Percentiles rank a stretch among this genome's conserved stretches.
phyloP scores from a whole-genome alignment of 2,329 filamentous ascomycete species.

The Verticillium nubilum region DNA sequence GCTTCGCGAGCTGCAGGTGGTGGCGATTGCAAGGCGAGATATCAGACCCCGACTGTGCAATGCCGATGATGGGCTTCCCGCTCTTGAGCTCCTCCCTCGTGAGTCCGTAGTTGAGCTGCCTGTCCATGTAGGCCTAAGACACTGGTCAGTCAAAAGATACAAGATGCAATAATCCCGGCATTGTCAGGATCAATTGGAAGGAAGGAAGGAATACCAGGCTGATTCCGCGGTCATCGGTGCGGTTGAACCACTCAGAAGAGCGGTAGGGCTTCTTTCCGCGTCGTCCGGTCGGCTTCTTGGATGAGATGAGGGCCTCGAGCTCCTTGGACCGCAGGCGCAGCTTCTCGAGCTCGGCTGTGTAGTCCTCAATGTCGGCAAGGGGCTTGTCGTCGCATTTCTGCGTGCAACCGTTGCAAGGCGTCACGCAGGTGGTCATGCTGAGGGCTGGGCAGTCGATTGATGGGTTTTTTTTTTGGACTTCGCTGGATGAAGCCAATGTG shows the following conservation, averaged over 20 bases:
- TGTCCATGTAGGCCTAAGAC: constrained; percentile 42
- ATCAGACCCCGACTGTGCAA: constrained; percentile 46
- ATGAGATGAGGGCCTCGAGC: background rate
- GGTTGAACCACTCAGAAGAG: constrained; percentile 12
- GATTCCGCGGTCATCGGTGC: constrained; percentile 7
- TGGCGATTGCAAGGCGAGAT: constrained; percentile 44
- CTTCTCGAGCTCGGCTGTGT: constrained; percentile 1
- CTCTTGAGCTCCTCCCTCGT: constrained; percentile 42
- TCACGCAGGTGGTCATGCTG: background rate
- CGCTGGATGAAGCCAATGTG: too few relatives aligned
- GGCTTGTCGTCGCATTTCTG: constrained; percentile 2
- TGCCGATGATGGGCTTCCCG: constrained; percentile 44
- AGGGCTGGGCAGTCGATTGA: background rate
- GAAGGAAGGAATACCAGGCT: background rate
- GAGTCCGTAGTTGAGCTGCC: constrained; percentile 44
- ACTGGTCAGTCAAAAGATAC: background rate
- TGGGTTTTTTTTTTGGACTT: background rate
- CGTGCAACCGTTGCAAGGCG: constrained; percentile 1
- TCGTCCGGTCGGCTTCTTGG: background rate
- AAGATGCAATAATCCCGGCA: too few relatives aligned
- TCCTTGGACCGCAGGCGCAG: constrained; percentile 1
- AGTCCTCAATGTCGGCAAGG: constrained; percentile 1
- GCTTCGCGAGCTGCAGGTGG: constrained; percentile 41
- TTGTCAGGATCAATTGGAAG: too few relatives aligned
- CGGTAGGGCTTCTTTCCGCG: background rate